A percentile compares a stretch with the other conserved stretches of the same genome.
These are phyloP conservation scores for Coleophoma crateriformis DNA, from an alignment of 2,329 filamentous ascomycete genomes.

Conservation along the genomic window DNA sequence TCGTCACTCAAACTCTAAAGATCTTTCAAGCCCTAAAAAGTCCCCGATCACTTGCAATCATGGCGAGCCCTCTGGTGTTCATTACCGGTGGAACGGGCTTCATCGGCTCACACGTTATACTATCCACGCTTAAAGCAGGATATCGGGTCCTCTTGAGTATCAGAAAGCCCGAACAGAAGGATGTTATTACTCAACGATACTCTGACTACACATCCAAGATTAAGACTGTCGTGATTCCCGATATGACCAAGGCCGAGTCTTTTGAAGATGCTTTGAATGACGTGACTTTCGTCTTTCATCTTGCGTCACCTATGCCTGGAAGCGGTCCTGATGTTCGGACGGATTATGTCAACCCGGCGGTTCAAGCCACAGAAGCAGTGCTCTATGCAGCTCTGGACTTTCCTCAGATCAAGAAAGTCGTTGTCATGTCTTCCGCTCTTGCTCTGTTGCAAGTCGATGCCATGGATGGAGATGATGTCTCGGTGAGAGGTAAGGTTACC, in stretches of 20 bases:
- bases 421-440: neutral
- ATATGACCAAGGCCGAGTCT: neutral
- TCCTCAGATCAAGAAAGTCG: neutral
- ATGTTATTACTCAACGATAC: neutral
- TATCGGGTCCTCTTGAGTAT: slow-evolving; percentile 21
- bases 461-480: neutral
- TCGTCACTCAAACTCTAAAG: too few relatives aligned
- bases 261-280: neutral
- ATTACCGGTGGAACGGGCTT: slow-evolving; percentile 35
- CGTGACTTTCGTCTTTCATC: neutral
- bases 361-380: neutral
- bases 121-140: slow-evolving; percentile 30
- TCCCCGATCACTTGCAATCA: neutral
- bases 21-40: too few relatives aligned
- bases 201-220: neutral
- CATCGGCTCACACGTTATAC: slow-evolving; percentile 42
- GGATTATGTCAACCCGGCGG: neutral
- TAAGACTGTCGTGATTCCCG: neutral
- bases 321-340: neutral
- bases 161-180: neutral
- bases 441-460: neutral
- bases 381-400: neutral
- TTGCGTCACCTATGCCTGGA: neutral
- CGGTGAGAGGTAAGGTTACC: neutral
- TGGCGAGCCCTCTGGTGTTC: neutral